These are phyloP conservation scores for Penicillium sumatraense DNA, from an alignment of 2,329 filamentous ascomycete species.

Conservation along the genomic window DNA sequence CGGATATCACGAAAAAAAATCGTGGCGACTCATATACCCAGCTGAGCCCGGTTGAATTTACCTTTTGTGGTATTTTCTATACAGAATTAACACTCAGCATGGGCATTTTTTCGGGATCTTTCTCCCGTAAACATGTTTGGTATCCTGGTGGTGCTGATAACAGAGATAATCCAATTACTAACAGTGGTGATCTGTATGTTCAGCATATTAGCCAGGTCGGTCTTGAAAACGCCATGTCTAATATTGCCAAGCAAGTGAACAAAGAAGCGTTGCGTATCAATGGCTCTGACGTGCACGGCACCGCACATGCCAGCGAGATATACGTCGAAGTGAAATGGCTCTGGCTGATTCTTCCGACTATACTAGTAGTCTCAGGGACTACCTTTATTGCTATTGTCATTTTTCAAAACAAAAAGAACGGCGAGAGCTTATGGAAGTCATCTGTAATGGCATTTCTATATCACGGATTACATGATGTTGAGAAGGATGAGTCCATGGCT, in stretches of 20 bases:
- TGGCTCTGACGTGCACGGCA: not conserved
- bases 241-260: not conserved
- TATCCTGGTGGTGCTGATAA: too few relatives aligned
- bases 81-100: not conserved
- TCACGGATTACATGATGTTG: not conserved
- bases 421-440: not conserved
- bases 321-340: conserved; percentile 4
- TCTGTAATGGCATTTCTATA: not conserved
- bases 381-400: conserved; percentile 4
- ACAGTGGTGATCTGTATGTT: not conserved
- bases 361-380: conserved; percentile 3
- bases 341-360: conserved; percentile 5
- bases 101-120: not conserved
- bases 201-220: not conserved
- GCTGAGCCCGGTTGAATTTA: not conserved
- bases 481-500: not conserved
- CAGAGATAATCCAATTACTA: too few relatives aligned
- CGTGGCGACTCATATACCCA: not conserved
- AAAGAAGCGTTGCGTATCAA: not conserved
- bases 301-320: not conserved
- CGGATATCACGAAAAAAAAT: not conserved
- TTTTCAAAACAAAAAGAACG: not conserved
- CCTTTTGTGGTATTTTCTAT: not conserved
- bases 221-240: not conserved
- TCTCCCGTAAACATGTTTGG: not conserved